Evolutionary conservation across 1,139 yeast species (phyloP), one percentile per base, ranked within the genome.

Genomic region (Candida tropicalis): DNA sequence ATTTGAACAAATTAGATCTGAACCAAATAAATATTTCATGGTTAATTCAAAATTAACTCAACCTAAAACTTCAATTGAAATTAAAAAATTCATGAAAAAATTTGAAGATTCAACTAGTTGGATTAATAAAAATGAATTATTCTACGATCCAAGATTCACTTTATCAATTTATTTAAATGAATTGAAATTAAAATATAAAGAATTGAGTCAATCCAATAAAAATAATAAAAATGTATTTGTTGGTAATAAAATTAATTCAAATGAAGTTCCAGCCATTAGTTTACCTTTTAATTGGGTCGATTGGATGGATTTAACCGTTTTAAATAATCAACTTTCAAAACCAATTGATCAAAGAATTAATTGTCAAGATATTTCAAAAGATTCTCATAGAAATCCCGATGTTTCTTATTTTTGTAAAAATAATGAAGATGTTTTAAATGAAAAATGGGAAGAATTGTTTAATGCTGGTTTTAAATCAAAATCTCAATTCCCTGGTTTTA

Each of bases 111-210:
- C 44, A 20, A 54, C 48, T n/a, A 55, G 44, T 24, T 53, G 52
- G 59, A 42, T 38, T 5, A 49, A 52, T 32, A 52, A 48, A 37
- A 56, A 58, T 15, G 40, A 42, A 15, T 37, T 50, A 36, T 49
- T 41, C 31, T 50, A 44, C 49, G 82, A 78, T 47, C 79, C 81
- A 2, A 58, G 82, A 33, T 68, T 77, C 52, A 75, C 81, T 7
- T 51, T 75, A 34, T 68, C 73, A 1, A 60, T 75, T 11, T 76
- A 75, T 56, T 58, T 66, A 38, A 59, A 68, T 44, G 58, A 65
- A 43, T 46, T 69, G n/a, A 54, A 56, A 15, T 39, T 46, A 12
- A 48, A 53, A 35, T 42, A 38, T 20, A 10, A 20, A 11, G 35
- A 37, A n/a, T 22, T 38, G 15, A 11, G 18, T 10, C 20, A 37